phyloP scores from a whole-genome alignment of 129 eudicot species.

The Flaveria trinervia region DNA sequence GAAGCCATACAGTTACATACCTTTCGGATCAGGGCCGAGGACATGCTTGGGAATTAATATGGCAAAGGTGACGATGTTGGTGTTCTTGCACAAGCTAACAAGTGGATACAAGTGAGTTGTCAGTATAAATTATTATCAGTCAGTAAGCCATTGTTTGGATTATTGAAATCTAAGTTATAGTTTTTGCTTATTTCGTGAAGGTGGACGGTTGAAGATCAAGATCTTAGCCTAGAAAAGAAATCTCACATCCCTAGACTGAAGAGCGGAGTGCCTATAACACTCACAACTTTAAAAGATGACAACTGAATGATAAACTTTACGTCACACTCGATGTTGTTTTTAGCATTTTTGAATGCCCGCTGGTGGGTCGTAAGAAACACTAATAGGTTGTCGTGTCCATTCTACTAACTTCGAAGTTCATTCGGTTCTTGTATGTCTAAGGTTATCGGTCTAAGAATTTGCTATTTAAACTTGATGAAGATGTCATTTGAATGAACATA shows the following conservation, averaged over 20 bases:
- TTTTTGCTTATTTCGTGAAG: conserved; percentile 19
- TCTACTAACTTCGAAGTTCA: not conserved
- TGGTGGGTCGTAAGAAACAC: not conserved
- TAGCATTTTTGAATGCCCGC: not conserved
- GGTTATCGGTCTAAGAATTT: not conserved
- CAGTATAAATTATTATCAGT: not conserved
- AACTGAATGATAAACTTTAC: not conserved
- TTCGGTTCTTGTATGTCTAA: not conserved
- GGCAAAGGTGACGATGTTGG: conserved; percentile 65
- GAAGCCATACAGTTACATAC: conserved; percentile 60
- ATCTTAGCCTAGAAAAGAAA: conserved; percentile 53
- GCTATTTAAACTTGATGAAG: not conserved
- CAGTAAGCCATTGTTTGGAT: too few species aligned
- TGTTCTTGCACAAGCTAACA: conserved; percentile 55
- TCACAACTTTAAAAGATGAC: conserved; percentile 32
- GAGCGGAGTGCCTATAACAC: conserved; percentile 62
- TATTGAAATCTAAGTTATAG: too few species aligned
- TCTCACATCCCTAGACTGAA: conserved; percentile 52
- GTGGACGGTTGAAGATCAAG: conserved; percentile 61
- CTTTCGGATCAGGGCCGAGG: conserved; percentile 63
- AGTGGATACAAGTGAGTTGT: conserved; percentile 49
- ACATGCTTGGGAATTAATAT: conserved; percentile 68
- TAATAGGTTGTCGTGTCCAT: not conserved
- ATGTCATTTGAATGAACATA: too few species aligned
- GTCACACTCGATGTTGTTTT: not conserved